Evolutionary conservation across 306 rosid species (phyloP).

Genomic region (Fagus sylvatica): DNA sequence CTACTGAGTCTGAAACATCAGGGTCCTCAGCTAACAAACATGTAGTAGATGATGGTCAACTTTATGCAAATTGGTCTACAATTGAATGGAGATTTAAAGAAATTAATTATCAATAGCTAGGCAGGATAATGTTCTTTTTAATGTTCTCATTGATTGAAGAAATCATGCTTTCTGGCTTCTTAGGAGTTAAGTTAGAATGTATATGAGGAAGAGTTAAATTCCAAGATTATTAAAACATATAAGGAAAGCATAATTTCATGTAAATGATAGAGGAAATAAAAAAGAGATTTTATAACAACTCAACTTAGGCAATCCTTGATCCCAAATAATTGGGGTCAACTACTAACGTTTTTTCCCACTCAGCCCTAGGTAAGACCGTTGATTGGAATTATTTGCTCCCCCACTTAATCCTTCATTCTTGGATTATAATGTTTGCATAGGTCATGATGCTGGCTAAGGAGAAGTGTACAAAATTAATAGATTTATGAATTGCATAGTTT

Average conservation of each 20-base stretch:
- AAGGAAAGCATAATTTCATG: background rate
- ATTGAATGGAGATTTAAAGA: background rate
- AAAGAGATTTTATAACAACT: background rate
- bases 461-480: background rate
- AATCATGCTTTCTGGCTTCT: background rate
- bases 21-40: slow-evolving; percentile 32
- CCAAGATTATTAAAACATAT: background rate
- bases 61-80: background rate
- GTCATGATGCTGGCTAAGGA: background rate
- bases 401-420: background rate
- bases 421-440: background rate
- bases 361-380: background rate
- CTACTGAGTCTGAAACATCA: slow-evolving; percentile 49
- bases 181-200: background rate
- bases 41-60: background rate
- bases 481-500: background rate
- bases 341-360: background rate
- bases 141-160: background rate
- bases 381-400: background rate
- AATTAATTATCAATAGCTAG: background rate
- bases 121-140: background rate
- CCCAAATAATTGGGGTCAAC: background rate
- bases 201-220: background rate
- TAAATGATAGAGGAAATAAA: background rate
- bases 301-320: background rate